Base-by-base conservation (phyloP, 345 rosid genomes). In the Salix koriyanagi region DNA sequence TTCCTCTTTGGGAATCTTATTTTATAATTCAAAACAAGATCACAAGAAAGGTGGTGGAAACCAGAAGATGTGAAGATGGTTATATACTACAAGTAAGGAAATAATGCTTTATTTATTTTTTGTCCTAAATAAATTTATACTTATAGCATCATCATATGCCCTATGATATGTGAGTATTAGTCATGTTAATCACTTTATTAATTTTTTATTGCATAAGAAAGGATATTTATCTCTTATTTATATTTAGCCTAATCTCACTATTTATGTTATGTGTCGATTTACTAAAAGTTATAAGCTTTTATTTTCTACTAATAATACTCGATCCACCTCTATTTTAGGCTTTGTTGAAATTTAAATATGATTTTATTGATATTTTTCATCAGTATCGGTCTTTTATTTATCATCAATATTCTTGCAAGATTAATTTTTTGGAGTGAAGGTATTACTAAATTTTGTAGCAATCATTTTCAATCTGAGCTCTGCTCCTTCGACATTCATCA, bases 391-490 rank as follows among this genome's bases (percentile, higher is more conserved):
- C 25, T 7, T 52, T 76, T 36, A 19, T 69, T 16, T 11, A 56
- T 6, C 32, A 36, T 16, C 66, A 75, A 54, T 30, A 26, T 34
- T 21, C 16, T 48, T 2, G 21, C 0, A 8, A 4, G 0, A 76
- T 9, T 9, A 69, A 76, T n/a, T 2, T 14, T 69, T 60, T 68
- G 56, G 60, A 36, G 69, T 69, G 74, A 76, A 12, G 74, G 61
- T 11, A 39, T 60, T 11, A 8, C 21, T 2, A 44, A 69, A 15
- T 76, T 76, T 76, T 46, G 12, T 25, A 56, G 19, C n/a, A 36
- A 8, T 16, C 0, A 1, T n/a, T 71, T 77, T 15, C 37, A 67
- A 26, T 14, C 44, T 11, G n/a, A 42, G 2, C 44, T 65, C 21
- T 5, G 2, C 52, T 13, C 52, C 52, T 46, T 5, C 21, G 39